Conservation (phyloP, 192 early-diverging fungal species). For the Anaeromyces robustus region DNA sequence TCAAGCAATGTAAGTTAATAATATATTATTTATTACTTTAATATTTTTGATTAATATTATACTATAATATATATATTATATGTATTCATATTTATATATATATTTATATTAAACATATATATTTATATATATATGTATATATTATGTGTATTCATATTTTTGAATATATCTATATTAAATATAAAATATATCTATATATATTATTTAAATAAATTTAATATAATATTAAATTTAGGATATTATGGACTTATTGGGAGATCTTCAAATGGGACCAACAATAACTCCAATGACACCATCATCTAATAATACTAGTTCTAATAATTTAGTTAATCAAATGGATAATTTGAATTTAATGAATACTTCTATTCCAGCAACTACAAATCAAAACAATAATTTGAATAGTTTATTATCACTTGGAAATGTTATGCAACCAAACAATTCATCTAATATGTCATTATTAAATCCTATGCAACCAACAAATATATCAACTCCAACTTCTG, state of each 20-base stretch:
- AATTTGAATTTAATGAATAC: too few species aligned
- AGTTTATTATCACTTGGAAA: not conserved
- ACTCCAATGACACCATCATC: not conserved
- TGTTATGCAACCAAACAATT: not conserved
- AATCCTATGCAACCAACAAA: not conserved
- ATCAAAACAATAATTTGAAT: not conserved
- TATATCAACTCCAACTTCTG: not conserved
- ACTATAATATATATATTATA: too few species aligned
- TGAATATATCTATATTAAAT: too few species aligned
- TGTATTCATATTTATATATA: too few species aligned
- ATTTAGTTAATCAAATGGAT: not conserved
- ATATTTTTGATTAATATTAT: too few species aligned
- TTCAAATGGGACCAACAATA: conserved; percentile 15
- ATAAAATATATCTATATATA: too few species aligned
- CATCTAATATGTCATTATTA: not conserved
- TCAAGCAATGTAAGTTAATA: not conserved
- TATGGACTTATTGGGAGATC: conserved; percentile 35
- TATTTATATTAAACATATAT: too few species aligned
- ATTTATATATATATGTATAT: too few species aligned
- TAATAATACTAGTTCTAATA: not conserved
- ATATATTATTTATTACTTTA: too few species aligned
- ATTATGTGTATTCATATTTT: too few species aligned
- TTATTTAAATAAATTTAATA: too few species aligned
- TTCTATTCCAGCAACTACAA: not conserved
- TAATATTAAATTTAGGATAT: conserved; percentile 23